Evolutionary conservation across 202 grass and related monocot genomes (phyloP).

Genomic region (Bolboschoenoplectus hybrid): DNA sequence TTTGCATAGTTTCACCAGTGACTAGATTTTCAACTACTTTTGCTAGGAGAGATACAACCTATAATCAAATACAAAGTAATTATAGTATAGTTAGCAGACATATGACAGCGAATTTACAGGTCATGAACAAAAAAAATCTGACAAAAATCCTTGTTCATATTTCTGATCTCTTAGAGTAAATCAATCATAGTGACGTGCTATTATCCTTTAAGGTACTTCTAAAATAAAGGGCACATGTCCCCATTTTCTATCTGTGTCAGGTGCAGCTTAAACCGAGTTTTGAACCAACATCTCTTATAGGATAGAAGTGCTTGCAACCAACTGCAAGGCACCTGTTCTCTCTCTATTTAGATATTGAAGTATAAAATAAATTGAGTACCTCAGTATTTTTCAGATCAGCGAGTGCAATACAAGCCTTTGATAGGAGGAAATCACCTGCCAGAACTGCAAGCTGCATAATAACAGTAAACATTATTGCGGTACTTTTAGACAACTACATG

Average conservation of each 20-base stretch:
- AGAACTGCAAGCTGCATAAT: slow-evolving; percentile 85
- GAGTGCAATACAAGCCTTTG: slow-evolving; percentile 92
- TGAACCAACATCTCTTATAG: neutral
- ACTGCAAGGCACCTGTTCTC: neutral
- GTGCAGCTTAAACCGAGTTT: neutral
- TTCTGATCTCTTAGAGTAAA: neutral
- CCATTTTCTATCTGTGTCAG: neutral
- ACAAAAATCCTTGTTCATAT: slow-evolving; percentile 17
- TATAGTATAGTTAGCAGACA: slow-evolving; percentile 19
- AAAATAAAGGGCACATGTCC: neutral
- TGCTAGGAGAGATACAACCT: slow-evolving; percentile 91
- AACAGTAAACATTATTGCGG: neutral
- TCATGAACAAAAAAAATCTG: neutral
- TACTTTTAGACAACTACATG: slow-evolving; percentile 10
- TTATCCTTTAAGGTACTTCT: neutral
- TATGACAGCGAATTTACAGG: neutral
- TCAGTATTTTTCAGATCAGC: slow-evolving; percentile 94
- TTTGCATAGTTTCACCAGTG: slow-evolving; percentile 98
- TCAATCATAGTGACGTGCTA: neutral
- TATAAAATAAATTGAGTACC: slow-evolving; percentile 46
- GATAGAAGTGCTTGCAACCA: neutral
- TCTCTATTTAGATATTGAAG: slow-evolving; percentile 22
- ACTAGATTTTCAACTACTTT: slow-evolving; percentile 91
- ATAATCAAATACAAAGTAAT: slow-evolving; percentile 39
- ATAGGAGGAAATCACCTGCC: slow-evolving; percentile 93